phyloP scores from a whole-genome alignment of 257 asterid species.

The Solanum bulbocastanum region DNA sequence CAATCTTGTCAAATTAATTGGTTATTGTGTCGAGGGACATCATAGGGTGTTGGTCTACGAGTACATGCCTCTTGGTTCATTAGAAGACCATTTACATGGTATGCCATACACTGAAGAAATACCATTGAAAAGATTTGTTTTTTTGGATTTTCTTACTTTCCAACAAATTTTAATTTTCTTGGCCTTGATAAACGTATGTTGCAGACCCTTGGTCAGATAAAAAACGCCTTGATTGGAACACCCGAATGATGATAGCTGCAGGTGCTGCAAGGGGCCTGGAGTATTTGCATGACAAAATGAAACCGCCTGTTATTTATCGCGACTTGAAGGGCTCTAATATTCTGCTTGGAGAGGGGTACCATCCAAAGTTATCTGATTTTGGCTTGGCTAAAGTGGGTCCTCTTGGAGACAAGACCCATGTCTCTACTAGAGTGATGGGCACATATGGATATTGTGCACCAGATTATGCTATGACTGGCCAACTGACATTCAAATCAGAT shows the following conservation, averaged over 20 bases:
- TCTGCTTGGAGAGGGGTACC: conserved; percentile 59
- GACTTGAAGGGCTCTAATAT: conserved; percentile 73
- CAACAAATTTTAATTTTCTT: not conserved
- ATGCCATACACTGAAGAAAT: not conserved
- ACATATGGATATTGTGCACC: conserved; percentile 88
- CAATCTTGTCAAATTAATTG: conserved; percentile 62
- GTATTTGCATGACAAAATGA: conserved; percentile 70
- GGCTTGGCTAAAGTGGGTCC: conserved; percentile 81
- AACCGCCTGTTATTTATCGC: conserved; percentile 63
- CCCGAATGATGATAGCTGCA: conserved; percentile 69
- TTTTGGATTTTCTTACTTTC: not conserved
- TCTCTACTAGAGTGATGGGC: conserved; percentile 85
- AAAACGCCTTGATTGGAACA: conserved; percentile 54
- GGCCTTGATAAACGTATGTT: conserved; percentile 1
- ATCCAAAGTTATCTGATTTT: conserved; percentile 71
- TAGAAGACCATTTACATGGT: conserved; percentile 77
- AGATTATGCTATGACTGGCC: conserved; percentile 79
- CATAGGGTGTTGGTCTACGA: conserved; percentile 72
- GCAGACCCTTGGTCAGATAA: conserved; percentile 22
- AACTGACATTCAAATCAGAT: conserved; percentile 68
- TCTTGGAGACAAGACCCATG: conserved; percentile 64
- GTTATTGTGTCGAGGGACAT: conserved; percentile 64
- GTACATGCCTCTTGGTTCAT: conserved; percentile 69
- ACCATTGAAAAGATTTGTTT: not conserved
- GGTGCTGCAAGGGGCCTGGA: conserved; percentile 78